These are phyloP conservation scores for Ruellia speciosa DNA, from an alignment of 305 asterid genomes.

Conservation along the genomic window DNA sequence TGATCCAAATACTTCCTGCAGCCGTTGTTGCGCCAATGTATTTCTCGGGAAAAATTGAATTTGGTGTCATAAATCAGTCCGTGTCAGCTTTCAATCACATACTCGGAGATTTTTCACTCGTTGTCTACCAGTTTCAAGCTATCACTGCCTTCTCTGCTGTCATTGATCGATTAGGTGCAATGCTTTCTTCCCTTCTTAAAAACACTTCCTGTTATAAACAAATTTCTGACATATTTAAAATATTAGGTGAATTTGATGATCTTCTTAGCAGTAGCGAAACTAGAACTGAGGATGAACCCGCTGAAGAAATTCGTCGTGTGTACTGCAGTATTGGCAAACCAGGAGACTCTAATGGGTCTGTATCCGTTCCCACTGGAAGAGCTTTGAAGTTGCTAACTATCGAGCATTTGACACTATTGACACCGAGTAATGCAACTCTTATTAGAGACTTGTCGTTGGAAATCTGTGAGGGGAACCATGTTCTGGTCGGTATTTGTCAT, in stretches of 20 bases:
- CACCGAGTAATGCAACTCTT: constrained; percentile 67
- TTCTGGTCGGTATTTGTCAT: constrained; percentile 51
- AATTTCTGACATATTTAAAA: neutral
- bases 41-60: constrained; percentile 90
- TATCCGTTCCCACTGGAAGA: constrained; percentile 32
- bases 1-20: constrained; percentile 92
- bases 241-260: constrained; percentile 89
- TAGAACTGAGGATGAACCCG: constrained; percentile 25
- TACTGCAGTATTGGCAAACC: constrained; percentile 28
- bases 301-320: constrained; percentile 47
- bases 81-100: constrained; percentile 76
- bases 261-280: constrained; percentile 43
- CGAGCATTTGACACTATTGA: constrained; percentile 59
- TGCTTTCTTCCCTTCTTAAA: constrained; percentile 14
- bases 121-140: constrained; percentile 84
- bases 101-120: constrained; percentile 83
- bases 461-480: constrained; percentile 57
- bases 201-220: neutral
- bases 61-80: constrained; percentile 92
- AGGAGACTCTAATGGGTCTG: constrained; percentile 45
- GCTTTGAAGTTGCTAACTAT: constrained; percentile 39
- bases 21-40: constrained; percentile 98
- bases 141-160: constrained; percentile 67
- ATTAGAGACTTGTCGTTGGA: constrained; percentile 66
- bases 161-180: constrained; percentile 75